Evolutionary conservation across 2,329 filamentous ascomycete species (phyloP), one percentile per base, ranked within the genome.

Genomic region (Kalmusia sp.): DNA sequence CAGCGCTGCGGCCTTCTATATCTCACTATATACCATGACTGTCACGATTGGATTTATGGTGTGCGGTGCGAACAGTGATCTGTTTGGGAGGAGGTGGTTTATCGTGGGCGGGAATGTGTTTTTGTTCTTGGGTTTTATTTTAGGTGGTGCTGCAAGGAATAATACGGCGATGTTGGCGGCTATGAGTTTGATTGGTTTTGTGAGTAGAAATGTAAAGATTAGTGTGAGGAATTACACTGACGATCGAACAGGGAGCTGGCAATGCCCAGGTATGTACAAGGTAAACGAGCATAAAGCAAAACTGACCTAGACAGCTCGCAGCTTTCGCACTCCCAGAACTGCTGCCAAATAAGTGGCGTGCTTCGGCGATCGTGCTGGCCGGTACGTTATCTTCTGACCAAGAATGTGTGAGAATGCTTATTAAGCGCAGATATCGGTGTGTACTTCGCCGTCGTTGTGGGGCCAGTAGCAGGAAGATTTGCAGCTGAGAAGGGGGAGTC

Each of bases 51-150:
- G 68, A 2, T 78, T 78, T 55, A 74, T 77, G 68, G 52, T 65
- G 1, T 65, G 69, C 47, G 73, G 73, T 30, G 67, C 78, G 5
- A 81, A 81, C 62, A 79, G 76, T 9, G 79, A 82, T 62, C 65
- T 81, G 11, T 73, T 81, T 17, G 79, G 80, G 12, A 74, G 80
- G 50, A 70, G 78, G 27, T 80, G 76, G 76, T 80, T 80, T 58
- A 64, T 80, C 35, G 69, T 79, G 2, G 62, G 70, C 21, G 78
- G 78, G 15, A 79, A 80, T 54, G 60, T 77, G 34, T 53, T 77
- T 14, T 65, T 71, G 31, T 71, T 72, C 44, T 54, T 76, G n/a
- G 75, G 76, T 6, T 70, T 75, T 52, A 70, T 78, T 11, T 58
- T 79, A 3, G 74, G 72, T 7, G 58, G 53, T 27, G 11, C 54